A percentile compares a stretch with the other conserved stretches of the same genome.
These are phyloP conservation scores for Penicillium vulpinum DNA, from an alignment of 2,329 filamentous ascomycete species.

Conservation along the genomic window DNA sequence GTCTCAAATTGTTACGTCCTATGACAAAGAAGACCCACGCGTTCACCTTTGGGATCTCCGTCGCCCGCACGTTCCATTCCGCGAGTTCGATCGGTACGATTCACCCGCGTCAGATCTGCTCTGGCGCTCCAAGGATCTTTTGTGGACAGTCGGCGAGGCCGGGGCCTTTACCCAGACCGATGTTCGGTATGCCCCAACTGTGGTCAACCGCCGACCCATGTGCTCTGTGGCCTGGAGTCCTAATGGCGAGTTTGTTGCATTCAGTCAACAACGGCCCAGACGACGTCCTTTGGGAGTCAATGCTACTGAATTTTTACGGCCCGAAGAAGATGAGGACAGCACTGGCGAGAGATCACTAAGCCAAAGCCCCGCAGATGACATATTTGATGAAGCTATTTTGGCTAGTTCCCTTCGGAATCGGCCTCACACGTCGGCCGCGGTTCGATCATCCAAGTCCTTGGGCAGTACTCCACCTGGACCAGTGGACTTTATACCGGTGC, in stretches of 20 bases:
- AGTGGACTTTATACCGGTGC: conserved; percentile 48
- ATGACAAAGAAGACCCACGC: conserved; percentile 61
- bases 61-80: conserved; percentile 61
- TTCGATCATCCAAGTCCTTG: conserved; percentile 54
- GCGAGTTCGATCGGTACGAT: conserved; percentile 59
- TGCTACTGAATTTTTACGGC: conserved; percentile 42
- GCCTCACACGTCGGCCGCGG: conserved; percentile 48
- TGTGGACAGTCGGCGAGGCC: conserved; percentile 64
- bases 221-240: conserved; percentile 60
- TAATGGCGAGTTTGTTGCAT: conserved; percentile 57
- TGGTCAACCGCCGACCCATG: conserved; percentile 58
- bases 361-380: conserved; percentile 58
- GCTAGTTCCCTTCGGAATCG: conserved; percentile 50
- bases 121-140: conserved; percentile 63
- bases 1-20: conserved; percentile 63
- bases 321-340: conserved; percentile 44
- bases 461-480: conserved; percentile 55
- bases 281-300: conserved; percentile 45
- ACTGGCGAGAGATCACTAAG: conserved; percentile 51
- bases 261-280: conserved; percentile 53
- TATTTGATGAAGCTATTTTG: conserved; percentile 57
- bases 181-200: conserved; percentile 59
- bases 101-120: conserved; percentile 60
- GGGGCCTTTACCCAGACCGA: conserved; percentile 65
- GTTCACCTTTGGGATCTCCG: conserved; percentile 67